Base-by-base conservation (phyloP, 805 yeast species). In the Saccharomycopsis fibuligera region DNA sequence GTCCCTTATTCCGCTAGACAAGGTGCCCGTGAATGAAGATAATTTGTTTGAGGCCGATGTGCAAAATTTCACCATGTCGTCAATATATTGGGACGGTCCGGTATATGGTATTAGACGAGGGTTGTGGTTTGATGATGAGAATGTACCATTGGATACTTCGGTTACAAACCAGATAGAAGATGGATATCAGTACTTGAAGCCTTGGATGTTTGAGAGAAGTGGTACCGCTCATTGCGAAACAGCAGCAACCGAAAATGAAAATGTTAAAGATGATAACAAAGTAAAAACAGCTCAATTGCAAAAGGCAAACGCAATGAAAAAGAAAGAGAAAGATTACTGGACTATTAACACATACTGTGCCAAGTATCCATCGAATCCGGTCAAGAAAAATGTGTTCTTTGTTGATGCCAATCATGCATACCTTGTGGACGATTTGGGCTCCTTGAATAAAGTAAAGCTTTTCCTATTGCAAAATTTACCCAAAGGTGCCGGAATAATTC, bases 71-170 rank as follows among this genome's bases (percentile, higher is more conserved):
- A 72, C 71, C 43, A 62, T 90, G 57, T 55, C 65, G 2, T 95
- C 98, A 0, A 74, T 81, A 0, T 91, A 81, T 61, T 91, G 97
- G 97, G 80, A 78, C 5, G 97, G 97, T 1, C 93, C 96, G 0
- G 66, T 69, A 0, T 91, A 81, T 60, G 89, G 86, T 51, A 83
- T 91, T 1, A 70, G 96, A 41, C 68, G 97, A 47, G 96, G 96
- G 1, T 62, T 79, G 1, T 91, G 98, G 98, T 88, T 87, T 61
- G 66, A 70, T 33, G 60, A 74, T 8, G 76, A 76, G 44, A 78
- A 78, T 1, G 58, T 59, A 4, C 95, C 95, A 0, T 64, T 87
- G 24, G 58, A 70, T 8, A 67, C 68, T 1, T 63, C 66, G 1
- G 50, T 81, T 4, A 69, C 93, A 0, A 65, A 68, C 0, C 78